These are phyloP conservation scores for Aureobasidium uvarum DNA, from an alignment of 2,329 filamentous ascomycete genomes.

Conservation along the genomic window DNA sequence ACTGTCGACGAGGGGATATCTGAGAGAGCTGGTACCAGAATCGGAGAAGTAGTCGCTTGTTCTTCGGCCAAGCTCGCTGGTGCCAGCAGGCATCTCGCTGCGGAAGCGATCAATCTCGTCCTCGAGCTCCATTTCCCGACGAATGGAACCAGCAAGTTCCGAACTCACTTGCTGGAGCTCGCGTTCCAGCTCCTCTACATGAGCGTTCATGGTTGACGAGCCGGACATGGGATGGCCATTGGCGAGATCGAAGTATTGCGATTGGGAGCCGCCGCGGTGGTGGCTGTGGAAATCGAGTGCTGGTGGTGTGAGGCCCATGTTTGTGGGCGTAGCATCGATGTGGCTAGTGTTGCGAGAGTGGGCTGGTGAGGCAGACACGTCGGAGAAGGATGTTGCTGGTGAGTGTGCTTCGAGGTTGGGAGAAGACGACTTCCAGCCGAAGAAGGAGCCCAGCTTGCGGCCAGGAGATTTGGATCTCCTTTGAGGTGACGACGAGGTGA, in stretches of 20 bases:
- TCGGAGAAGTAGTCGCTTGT: slow-evolving; percentile 99
- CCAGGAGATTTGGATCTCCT: slow-evolving; percentile 47
- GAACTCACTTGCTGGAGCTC: slow-evolving; percentile 90
- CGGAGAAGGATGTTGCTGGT: slow-evolving; percentile 62
- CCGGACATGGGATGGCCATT: slow-evolving; percentile 46
- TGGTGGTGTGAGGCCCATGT: slow-evolving; percentile 43
- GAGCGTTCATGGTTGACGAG: slow-evolving; percentile 48
- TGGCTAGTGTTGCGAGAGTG: slow-evolving; percentile 42
- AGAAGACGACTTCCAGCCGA: slow-evolving; percentile 60
- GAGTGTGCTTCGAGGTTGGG: slow-evolving; percentile 56
- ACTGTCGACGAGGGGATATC: slow-evolving; percentile 64
- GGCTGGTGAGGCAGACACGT: slow-evolving; percentile 60
- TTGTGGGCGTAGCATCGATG: slow-evolving; percentile 35
- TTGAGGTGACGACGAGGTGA: slow-evolving; percentile 28
- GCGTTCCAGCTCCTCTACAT: slow-evolving; percentile 87
- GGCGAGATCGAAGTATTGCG: slow-evolving; percentile 48
- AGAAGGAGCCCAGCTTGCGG: slow-evolving; percentile 61
- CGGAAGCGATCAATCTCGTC: slow-evolving; percentile 88
- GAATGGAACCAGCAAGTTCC: slow-evolving; percentile 89
- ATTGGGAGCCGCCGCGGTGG: slow-evolving; percentile 46
- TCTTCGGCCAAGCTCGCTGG: slow-evolving; percentile 61
- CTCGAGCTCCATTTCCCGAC: slow-evolving; percentile 93
- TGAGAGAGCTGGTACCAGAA: slow-evolving; percentile 82
- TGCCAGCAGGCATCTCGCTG: slow-evolving; percentile 61
- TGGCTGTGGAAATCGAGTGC: slow-evolving; percentile 52